Conservation (phyloP, 2,329 filamentous ascomycete genomes). For the Aspergillus latus region DNA sequence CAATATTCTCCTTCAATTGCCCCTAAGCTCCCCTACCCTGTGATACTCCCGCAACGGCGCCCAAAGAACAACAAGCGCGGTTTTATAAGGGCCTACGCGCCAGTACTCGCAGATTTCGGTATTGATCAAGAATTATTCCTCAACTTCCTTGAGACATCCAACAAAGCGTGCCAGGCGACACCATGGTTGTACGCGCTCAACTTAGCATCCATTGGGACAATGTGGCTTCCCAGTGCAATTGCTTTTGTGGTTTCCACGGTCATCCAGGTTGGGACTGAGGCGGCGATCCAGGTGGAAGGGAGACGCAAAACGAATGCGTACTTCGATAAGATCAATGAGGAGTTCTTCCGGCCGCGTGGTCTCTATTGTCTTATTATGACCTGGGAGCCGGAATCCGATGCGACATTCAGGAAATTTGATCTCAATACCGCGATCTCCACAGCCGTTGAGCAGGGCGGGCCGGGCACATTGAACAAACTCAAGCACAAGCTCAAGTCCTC, state of each 20-base stretch:
- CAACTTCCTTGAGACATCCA: conserved; percentile 38
- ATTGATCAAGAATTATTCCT: conserved; percentile 40
- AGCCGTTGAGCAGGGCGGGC: conserved; percentile 20
- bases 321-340: conserved; percentile 56
- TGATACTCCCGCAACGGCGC: conserved; percentile 43
- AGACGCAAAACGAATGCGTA: conserved; percentile 51
- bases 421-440: conserved; percentile 41
- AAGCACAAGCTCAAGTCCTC: conserved; percentile 40
- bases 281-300: conserved; percentile 43
- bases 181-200: conserved; percentile 45
- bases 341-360: conserved; percentile 58
- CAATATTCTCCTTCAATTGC: background rate
- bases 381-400: conserved; percentile 46
- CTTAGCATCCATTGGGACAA: conserved; percentile 41
- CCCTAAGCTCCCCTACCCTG: conserved; percentile 31
- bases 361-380: conserved; percentile 58
- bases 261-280: conserved; percentile 45
- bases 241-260: conserved; percentile 47
- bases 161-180: conserved; percentile 41
- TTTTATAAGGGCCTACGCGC: conserved; percentile 44
- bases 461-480: conserved; percentile 17
- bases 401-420: conserved; percentile 30
- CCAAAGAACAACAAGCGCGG: conserved; percentile 38
- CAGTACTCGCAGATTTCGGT: conserved; percentile 34
- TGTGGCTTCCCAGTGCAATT: conserved; percentile 43